Percentiles rank a stretch among this genome's conserved stretches.
Evolutionary conservation across 768 basidiomycete genomes (phyloP).

Genomic region (Phanerochaete carnosa): DNA sequence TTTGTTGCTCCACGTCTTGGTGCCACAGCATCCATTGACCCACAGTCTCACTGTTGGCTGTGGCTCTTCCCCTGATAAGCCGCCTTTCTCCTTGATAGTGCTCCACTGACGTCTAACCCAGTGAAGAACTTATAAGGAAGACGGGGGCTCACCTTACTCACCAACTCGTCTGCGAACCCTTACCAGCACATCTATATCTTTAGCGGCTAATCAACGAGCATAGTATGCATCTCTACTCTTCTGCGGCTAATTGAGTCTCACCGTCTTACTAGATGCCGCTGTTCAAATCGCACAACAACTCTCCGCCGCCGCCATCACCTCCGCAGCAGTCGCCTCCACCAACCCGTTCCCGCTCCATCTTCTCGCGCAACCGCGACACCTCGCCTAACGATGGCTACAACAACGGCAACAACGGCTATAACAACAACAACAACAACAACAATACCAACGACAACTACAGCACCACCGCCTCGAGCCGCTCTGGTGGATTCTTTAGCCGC

Average conservation of each 20-base stretch:
- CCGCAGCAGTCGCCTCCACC: constrained; percentile 16
- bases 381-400: constrained; percentile 6
- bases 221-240: background rate
- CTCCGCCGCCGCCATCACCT: constrained; percentile 12
- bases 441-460: constrained; percentile 9
- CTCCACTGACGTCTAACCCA: constrained; percentile 1
- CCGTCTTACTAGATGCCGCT: constrained; percentile 22
- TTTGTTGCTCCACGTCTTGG: background rate
- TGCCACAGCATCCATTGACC: background rate
- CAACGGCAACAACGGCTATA: constrained; percentile 8
- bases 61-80: background rate
- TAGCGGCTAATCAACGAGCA: background rate
- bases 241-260: background rate
- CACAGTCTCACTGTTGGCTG: background rate
- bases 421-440: constrained; percentile 8
- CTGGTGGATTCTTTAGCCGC: constrained; percentile 24
- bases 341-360: constrained; percentile 19
- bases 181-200: background rate
- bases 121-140: background rate
- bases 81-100: background rate
- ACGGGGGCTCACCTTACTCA: background rate
- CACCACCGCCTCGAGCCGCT: background rate
- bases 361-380: constrained; percentile 16
- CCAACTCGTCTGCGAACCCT: background rate
- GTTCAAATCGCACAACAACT: constrained; percentile 19